Evolutionary conservation across 1,284 basidiomycete species (phyloP).

Genomic region (Trametes versicolor): DNA sequence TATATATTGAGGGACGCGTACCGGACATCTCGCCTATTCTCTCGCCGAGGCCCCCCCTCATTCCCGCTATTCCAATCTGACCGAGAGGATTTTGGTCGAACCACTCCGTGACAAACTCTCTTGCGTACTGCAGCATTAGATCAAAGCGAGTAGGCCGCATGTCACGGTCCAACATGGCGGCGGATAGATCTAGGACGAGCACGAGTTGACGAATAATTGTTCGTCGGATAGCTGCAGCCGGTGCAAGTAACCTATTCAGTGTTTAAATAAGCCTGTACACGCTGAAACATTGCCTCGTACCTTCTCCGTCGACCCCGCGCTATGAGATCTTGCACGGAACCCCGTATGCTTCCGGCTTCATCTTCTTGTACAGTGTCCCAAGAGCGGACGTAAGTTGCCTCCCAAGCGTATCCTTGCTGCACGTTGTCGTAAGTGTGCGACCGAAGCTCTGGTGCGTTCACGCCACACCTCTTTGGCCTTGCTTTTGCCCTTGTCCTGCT

Average conservation of each 20-base stretch:
- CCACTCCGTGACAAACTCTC: constrained; percentile 95
- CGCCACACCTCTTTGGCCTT: constrained; percentile 62
- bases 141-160: constrained; percentile 95
- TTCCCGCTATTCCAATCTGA: constrained; percentile 94
- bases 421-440: not conserved
- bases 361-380: constrained; percentile 99
- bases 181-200: constrained; percentile 89
- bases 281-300: constrained; percentile 51
- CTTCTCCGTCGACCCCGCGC: constrained; percentile 87
- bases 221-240: constrained; percentile 88
- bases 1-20: constrained; percentile 46
- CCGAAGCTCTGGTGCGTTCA: constrained; percentile 7
- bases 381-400: constrained; percentile 91
- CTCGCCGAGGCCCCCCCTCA: constrained; percentile 90
- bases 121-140: constrained; percentile 87
- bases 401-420: constrained; percentile 92
- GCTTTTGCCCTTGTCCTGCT: constrained; percentile 58
- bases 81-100: constrained; percentile 99
- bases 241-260: constrained; percentile 70
- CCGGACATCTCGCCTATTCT: constrained; percentile 91
- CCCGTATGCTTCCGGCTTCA: constrained; percentile 90
- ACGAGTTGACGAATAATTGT: constrained; percentile 97
- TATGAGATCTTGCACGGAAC: constrained; percentile 89
- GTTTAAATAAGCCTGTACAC: not conserved
- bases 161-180: constrained; percentile 95